Percentiles rank a stretch among this genome's conserved stretches.
Conservation (phyloP, 2,329 filamentous ascomycete genomes). For the Chaetomium sp. region DNA sequence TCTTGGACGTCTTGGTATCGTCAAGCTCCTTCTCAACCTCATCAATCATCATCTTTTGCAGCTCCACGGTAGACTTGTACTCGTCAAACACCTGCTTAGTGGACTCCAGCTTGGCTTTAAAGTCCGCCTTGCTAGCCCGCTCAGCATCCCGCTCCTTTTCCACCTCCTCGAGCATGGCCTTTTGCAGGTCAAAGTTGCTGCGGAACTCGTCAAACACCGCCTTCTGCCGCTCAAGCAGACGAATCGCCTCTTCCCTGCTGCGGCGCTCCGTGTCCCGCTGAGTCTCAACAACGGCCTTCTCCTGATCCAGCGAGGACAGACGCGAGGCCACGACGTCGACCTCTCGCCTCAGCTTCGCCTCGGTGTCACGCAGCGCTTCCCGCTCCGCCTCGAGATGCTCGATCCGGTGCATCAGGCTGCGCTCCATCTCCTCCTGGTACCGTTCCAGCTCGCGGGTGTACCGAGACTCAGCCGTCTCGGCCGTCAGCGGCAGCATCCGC, state of each 20-base stretch:
- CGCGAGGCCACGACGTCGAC: slow-evolving; percentile 28
- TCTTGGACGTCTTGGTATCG: slow-evolving; percentile 25
- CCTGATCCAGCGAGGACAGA: slow-evolving; percentile 26
- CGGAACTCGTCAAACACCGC: slow-evolving; percentile 32
- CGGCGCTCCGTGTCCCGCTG: slow-evolving; percentile 23
- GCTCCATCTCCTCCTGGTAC: slow-evolving; percentile 19
- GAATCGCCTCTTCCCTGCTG: slow-evolving; percentile 26
- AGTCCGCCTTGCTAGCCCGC: slow-evolving; percentile 17
- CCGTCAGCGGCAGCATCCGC: slow-evolving; percentile 19
- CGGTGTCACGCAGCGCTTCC: slow-evolving; percentile 27
- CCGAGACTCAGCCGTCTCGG: slow-evolving; percentile 12
- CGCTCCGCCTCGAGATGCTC: slow-evolving; percentile 33
- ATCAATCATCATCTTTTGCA: slow-evolving; percentile 31
- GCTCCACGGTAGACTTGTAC: slow-evolving; percentile 30
- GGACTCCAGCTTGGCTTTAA: slow-evolving; percentile 28
- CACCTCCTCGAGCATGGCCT: slow-evolving; percentile 30
- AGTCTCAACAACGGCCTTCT: slow-evolving; percentile 26
- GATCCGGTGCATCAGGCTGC: slow-evolving; percentile 30
- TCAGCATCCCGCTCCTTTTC: slow-evolving; percentile 25
- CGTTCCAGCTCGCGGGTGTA: slow-evolving; percentile 18
- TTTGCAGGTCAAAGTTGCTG: slow-evolving; percentile 32
- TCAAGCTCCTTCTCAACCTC: slow-evolving; percentile 33
- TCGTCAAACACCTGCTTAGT: slow-evolving; percentile 29
- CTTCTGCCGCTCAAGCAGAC: slow-evolving; percentile 31
- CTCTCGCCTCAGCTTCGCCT: slow-evolving; percentile 27